Evolutionary conservation across 352 stramenopile genomes (phyloP).

Genomic region (Saprolegnia parasitica): DNA sequence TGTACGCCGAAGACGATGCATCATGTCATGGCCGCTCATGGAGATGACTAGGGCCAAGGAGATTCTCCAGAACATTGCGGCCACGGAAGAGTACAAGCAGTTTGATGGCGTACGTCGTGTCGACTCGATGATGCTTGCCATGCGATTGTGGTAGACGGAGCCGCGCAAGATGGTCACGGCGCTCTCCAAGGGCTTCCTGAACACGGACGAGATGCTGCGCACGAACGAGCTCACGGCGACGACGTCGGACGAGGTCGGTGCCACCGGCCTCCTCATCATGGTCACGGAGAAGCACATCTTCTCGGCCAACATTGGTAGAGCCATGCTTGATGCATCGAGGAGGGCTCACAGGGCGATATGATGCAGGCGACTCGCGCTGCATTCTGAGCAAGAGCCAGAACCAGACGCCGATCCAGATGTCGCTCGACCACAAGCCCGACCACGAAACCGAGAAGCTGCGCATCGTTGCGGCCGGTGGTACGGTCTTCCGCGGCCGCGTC

Average conservation of each 20-base stretch:
- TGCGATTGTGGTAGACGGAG: slow-evolving; percentile 9
- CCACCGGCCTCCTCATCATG: slow-evolving; percentile 73
- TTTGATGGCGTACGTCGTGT: slow-evolving; percentile 17
- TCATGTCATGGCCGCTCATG: slow-evolving; percentile 19
- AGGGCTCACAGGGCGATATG: not conserved
- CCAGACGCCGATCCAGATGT: slow-evolving; percentile 70
- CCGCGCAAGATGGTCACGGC: slow-evolving; percentile 36
- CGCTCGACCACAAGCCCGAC: slow-evolving; percentile 82
- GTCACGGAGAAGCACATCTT: slow-evolving; percentile 78
- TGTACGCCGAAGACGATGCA: slow-evolving; percentile 40
- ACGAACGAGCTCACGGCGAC: slow-evolving; percentile 56
- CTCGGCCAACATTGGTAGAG: slow-evolving; percentile 64
- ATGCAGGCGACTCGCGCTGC: slow-evolving; percentile 71
- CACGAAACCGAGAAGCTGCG: slow-evolving; percentile 83
- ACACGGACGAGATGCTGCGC: slow-evolving; percentile 65
- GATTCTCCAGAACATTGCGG: slow-evolving; percentile 57
- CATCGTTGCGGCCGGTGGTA: slow-evolving; percentile 76
- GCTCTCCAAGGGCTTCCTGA: slow-evolving; percentile 70
- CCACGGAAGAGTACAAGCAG: slow-evolving; percentile 68
- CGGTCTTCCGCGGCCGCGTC: slow-evolving; percentile 78
- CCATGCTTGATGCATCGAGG: not conserved
- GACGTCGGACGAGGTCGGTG: slow-evolving; percentile 74
- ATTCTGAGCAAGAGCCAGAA: slow-evolving; percentile 74
- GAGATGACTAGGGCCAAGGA: slow-evolving; percentile 53
- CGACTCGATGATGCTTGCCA: not conserved